Conservation (phyloP, 2,329 filamentous ascomycete genomes). For the Leptographium procerum region DNA sequence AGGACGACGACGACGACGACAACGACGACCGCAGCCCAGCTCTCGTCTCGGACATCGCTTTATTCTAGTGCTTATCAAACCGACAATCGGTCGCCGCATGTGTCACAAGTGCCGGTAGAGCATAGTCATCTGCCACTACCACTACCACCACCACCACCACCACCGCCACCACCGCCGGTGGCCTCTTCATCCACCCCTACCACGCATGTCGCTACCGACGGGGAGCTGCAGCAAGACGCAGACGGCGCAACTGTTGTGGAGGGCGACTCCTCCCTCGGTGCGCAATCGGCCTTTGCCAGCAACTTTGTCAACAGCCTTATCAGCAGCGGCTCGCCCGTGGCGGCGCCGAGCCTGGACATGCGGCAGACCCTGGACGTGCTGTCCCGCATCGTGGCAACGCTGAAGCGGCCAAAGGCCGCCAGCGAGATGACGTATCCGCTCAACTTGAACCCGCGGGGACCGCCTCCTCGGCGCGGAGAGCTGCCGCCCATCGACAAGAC, state of each 20-base stretch:
- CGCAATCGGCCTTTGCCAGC: not conserved
- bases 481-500: not conserved
- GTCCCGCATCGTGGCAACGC: not conserved
- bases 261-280: not conserved
- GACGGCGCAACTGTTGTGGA: not conserved
- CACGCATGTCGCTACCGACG: not conserved
- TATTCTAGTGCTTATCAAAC: not conserved
- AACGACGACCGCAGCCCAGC: not conserved
- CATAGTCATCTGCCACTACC: too few relatives aligned
- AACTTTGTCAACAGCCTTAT: not conserved
- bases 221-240: not conserved
- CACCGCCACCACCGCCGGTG: too few relatives aligned
- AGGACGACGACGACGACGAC: not conserved
- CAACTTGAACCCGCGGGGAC: not conserved
- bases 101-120: not conserved
- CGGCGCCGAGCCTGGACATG: not conserved
- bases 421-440: not conserved
- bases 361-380: not conserved
- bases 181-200: not conserved
- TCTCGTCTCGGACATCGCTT: not conserved
- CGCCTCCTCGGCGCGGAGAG: not conserved
- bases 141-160: too few relatives aligned
- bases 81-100: not conserved
- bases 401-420: not conserved
- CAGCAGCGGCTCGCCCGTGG: not conserved